Evolutionary conservation across 2,329 filamentous ascomycete species (phyloP).

Genomic region (Colletotrichum liaoningense): DNA sequence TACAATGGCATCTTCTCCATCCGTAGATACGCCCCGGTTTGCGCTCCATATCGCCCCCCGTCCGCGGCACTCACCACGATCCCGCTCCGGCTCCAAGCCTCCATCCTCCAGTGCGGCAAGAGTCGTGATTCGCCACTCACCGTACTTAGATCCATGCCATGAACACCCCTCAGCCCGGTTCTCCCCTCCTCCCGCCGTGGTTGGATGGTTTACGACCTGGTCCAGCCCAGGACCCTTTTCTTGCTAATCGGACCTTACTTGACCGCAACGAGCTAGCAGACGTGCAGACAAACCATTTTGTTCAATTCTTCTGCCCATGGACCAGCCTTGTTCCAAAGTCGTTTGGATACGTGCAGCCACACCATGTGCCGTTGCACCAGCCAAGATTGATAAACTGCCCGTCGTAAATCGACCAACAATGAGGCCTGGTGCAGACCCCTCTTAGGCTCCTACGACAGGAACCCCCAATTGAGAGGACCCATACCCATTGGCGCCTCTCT

Average conservation of each 20-base stretch:
- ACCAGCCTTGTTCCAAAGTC: constrained; percentile 18
- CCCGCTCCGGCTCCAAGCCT: constrained; percentile 15
- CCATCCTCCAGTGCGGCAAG: constrained; percentile 3
- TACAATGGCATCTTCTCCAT: neutral
- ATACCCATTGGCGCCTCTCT: neutral
- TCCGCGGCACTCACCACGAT: constrained; percentile 9
- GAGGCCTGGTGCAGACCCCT: constrained; percentile 9
- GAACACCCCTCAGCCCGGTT: constrained; percentile 7
- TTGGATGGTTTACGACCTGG: constrained; percentile 54
- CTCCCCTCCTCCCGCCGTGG: constrained; percentile 42
- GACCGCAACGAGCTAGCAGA: constrained; percentile 26
- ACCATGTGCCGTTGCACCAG: constrained; percentile 29
- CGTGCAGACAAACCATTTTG: constrained; percentile 13
- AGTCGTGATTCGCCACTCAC: constrained; percentile 40
- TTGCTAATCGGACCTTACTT: constrained; percentile 19
- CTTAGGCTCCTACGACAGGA: neutral
- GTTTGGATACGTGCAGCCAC: constrained; percentile 32
- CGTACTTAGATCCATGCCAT: constrained; percentile 15
- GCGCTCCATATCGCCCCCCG: constrained; percentile 5
- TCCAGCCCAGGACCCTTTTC: neutral
- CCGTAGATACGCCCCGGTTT: neutral
- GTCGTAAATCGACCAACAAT: constrained; percentile 36
- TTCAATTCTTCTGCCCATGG: constrained; percentile 7
- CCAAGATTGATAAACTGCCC: constrained; percentile 37
- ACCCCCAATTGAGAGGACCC: neutral